Evolutionary conservation across 257 asterid species (phyloP), one percentile per base, ranked within the genome.

Genomic region (Galeopsis tetrahit): DNA sequence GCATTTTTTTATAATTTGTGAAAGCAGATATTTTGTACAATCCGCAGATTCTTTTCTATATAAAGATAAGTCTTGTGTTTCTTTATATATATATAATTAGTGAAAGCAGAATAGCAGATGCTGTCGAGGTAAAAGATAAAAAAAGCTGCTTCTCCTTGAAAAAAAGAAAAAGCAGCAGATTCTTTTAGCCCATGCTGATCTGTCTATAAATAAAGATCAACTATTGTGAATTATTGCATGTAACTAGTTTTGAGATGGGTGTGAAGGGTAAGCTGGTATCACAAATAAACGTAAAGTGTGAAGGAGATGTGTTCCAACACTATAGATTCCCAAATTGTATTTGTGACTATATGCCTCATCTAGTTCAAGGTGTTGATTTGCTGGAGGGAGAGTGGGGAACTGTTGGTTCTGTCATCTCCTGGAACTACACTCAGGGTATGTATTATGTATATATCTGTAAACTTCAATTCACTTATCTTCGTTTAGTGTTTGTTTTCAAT

Each of bases 301-400:
- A 15, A 15, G 83, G 66, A 3, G 67, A 83, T 69, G 33, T 65
- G 9, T 75, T 80, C 60, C 73, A 83, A 10, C 36, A 72, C 4
- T 72, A 75, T n/a, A 70, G 38, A 32, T 36, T 13, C 32, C 82
- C 80, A 2, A 68, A 73, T 40, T 58, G 63, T 9, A 1, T 58
- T 10, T 38, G 80, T 2, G 55, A 15, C 6, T 52, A 75, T 14
- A 5, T 62, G 42, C 84, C 86, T 7, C 33, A 61, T 11, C 60
- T 59, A 1, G 6, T 78, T 3, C 71, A 72, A 0, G 38, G 78
- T 9, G 78, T 69, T 21, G 72, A 79, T 35, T 40, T 77, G 39
- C 65, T 28, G 6, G 14, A 10, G 0, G 84, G 87, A 14, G 69
- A 62, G 10, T 69, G 78, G 76, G 87, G 84, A 39, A 53, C 53